These are phyloP conservation scores for Pseudocercospora eumusae DNA, from an alignment of 2,329 filamentous ascomycete species.

Conservation along the genomic window DNA sequence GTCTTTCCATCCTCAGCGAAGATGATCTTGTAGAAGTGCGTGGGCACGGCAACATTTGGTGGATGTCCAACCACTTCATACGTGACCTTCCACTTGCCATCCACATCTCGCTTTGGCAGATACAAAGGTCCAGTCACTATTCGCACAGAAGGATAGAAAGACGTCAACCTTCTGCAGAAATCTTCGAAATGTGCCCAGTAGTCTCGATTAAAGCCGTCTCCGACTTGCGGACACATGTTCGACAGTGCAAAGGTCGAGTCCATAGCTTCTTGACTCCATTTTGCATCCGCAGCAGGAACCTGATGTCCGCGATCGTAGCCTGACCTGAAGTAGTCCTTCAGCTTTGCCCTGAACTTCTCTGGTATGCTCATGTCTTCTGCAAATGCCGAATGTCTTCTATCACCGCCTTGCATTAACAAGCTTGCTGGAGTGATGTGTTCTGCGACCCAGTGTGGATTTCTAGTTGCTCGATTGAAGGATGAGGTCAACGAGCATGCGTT, in stretches of 20 bases:
- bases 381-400: conserved; percentile 82
- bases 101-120: conserved; percentile 77
- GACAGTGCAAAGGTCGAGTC: conserved; percentile 88
- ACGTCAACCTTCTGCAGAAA: conserved; percentile 83
- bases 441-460: conserved; percentile 88
- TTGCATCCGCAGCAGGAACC: conserved; percentile 92
- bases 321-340: conserved; percentile 91
- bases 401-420: conserved; percentile 70
- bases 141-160: conserved; percentile 79
- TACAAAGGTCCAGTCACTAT: conserved; percentile 94
- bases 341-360: conserved; percentile 79
- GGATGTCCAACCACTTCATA: conserved; percentile 96
- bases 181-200: conserved; percentile 99
- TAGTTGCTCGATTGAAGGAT: conserved; percentile 82
- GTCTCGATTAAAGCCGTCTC: conserved; percentile 96
- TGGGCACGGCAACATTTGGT: conserved; percentile 92
- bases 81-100: conserved; percentile 91
- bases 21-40: conserved; percentile 99
- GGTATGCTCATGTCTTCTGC: conserved; percentile 79
- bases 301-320: conserved; percentile 97
- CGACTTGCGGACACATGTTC: conserved; percentile 99
- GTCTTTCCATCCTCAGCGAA: conserved; percentile 79
- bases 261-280: conserved; percentile 94
- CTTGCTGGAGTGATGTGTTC: conserved; percentile 95
- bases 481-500: conserved; percentile 76